Percentiles rank a stretch among this genome's conserved stretches.
phyloP scores from a whole-genome alignment of 2,329 filamentous ascomycete genomes.

The Microascus cirrosus region DNA sequence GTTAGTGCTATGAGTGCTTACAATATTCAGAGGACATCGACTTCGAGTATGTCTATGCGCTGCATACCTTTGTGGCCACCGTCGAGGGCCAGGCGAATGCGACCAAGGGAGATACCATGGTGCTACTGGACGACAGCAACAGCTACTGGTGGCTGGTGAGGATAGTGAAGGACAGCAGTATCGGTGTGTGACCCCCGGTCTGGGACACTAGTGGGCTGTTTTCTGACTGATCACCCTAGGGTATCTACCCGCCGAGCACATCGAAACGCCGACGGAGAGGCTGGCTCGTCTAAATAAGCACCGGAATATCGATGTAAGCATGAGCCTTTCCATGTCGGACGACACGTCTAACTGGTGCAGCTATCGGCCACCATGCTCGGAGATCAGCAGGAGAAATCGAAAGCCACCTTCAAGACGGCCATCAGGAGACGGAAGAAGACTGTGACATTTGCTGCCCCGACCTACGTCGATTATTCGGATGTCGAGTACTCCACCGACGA shows the following conservation, averaged over 20 bases:
- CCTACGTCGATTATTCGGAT: slow-evolving; percentile 80
- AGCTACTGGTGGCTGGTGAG: slow-evolving; percentile 99
- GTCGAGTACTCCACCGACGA: slow-evolving; percentile 81
- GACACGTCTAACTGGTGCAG: slow-evolving; percentile 20
- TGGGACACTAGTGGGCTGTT: neutral
- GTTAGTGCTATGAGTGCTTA: slow-evolving; percentile 78
- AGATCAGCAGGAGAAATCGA: slow-evolving; percentile 59
- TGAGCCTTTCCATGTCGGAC: neutral
- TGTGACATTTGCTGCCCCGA: slow-evolving; percentile 74
- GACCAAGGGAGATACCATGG: slow-evolving; percentile 98
- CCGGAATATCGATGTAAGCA: slow-evolving; percentile 84
- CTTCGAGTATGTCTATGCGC: slow-evolving; percentile 97
- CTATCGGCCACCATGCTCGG: slow-evolving; percentile 52
- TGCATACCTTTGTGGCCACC: slow-evolving; percentile 95
- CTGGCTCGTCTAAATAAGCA: slow-evolving; percentile 93
- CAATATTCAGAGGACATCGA: slow-evolving; percentile 94
- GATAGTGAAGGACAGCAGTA: slow-evolving; percentile 95
- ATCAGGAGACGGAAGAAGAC: slow-evolving; percentile 82
- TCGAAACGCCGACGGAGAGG: slow-evolving; percentile 93
- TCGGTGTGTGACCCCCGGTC: slow-evolving; percentile 38
- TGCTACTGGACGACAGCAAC: slow-evolving; percentile 94
- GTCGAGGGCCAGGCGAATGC: slow-evolving; percentile 98
- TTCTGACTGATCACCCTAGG: slow-evolving; percentile 38
- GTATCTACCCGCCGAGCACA: slow-evolving; percentile 93
- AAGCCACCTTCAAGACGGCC: slow-evolving; percentile 71